phyloP scores from a whole-genome alignment of 2,329 filamentous ascomycete species.

The Herpotrichia juniperi region DNA sequence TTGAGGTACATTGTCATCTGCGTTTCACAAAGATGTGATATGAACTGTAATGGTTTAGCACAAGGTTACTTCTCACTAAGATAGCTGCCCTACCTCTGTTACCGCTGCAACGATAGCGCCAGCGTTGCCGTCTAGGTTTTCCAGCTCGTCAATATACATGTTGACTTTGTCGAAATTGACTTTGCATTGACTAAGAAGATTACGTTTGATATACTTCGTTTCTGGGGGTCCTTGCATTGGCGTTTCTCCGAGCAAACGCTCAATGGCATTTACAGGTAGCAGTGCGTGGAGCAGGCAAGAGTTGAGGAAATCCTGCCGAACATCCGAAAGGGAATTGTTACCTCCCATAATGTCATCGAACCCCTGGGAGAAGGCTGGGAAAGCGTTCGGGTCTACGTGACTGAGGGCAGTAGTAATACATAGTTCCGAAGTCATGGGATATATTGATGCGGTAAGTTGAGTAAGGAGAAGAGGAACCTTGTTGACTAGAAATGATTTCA shows the following conservation, averaged over 20 bases:
- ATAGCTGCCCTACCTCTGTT: conserved; percentile 42
- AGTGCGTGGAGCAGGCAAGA: conserved; percentile 87
- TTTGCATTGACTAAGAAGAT: conserved; percentile 77
- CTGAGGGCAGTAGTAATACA: conserved; percentile 71
- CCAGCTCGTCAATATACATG: conserved; percentile 78
- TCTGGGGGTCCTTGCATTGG: conserved; percentile 79
- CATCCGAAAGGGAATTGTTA: conserved; percentile 67
- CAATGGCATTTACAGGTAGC: conserved; percentile 78
- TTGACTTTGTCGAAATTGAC: conserved; percentile 77
- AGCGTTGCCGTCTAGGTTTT: conserved; percentile 90
- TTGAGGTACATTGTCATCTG: conserved; percentile 85
- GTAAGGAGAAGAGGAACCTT: conserved; percentile 67
- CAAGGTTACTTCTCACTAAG: background rate
- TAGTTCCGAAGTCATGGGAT: conserved; percentile 66
- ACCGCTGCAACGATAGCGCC: conserved; percentile 80
- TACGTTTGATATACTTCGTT: conserved; percentile 77
- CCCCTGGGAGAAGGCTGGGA: conserved; percentile 69
- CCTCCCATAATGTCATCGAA: conserved; percentile 63
- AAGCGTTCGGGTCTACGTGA: conserved; percentile 66
- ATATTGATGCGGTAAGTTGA: conserved; percentile 62
- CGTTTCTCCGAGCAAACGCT: conserved; percentile 81
- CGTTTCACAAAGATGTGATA: conserved; percentile 70
- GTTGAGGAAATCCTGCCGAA: conserved; percentile 84
- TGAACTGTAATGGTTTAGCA: conserved; percentile 56
- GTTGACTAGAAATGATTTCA: conserved; percentile 87